Conservation (phyloP, 202 grass and related monocot species). For the Digitaria exilis region DNA sequence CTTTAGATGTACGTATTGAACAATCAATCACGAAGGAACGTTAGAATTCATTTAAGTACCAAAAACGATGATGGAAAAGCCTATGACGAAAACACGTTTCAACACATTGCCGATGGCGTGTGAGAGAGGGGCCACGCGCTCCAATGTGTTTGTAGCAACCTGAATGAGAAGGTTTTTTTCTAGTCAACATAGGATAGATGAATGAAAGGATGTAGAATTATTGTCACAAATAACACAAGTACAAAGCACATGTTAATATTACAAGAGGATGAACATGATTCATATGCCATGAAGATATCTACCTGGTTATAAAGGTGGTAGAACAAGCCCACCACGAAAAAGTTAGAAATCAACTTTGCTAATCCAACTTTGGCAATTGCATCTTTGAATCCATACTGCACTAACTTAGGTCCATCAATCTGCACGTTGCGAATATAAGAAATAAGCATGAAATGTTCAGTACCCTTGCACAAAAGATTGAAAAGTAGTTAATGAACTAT, state of each 20-base stretch:
- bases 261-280: not conserved
- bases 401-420: conserved; percentile 85
- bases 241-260: not conserved
- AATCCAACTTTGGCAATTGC: conserved; percentile 88
- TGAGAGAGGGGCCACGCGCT: conserved; percentile 86
- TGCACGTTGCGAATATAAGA: conserved; percentile 37
- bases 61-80: conserved; percentile 80
- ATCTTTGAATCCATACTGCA: conserved; percentile 84
- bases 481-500: conserved; percentile 1
- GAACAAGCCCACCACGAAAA: conserved; percentile 95
- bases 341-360: conserved; percentile 75
- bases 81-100: conserved; percentile 96
- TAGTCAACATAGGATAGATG: conserved; percentile 30
- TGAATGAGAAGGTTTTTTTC: conserved; percentile 30
- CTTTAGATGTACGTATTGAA: conserved; percentile 6
- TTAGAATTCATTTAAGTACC: conserved; percentile 48
- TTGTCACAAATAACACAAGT: conserved; percentile 8
- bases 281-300: conserved; percentile 36
- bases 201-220: conserved; percentile 8
- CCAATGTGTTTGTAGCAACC: conserved; percentile 92
- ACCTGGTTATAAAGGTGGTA: conserved; percentile 99
- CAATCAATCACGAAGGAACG: conserved; percentile 30
- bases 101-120: conserved; percentile 94
- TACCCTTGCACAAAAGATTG: not conserved
- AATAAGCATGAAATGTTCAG: conserved; percentile 19